Evolutionary conservation across 78 protist species (phyloP), one percentile per base, ranked within the genome.

Genomic region (Blattamonas nauphoetae): DNA sequence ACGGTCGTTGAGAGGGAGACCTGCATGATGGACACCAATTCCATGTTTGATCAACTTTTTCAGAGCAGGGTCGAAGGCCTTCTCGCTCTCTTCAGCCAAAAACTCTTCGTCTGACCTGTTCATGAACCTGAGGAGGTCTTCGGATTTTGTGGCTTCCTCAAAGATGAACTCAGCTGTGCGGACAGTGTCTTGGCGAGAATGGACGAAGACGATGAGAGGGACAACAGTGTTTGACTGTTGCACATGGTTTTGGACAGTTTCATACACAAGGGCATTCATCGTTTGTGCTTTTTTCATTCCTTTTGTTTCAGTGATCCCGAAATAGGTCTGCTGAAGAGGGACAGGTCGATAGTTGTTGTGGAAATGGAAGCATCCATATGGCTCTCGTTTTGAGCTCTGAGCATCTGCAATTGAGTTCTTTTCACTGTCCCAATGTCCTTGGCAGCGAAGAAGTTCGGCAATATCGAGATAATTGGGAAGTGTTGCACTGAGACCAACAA

Each of bases 391-490:
- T 55, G 11, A 11, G 71, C 21, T 55, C 38, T 55, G 38, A 29
- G 71, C 71, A 21, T 55, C 71, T 21, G 71, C 11, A 55, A 29
- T 21, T 55, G 71, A 55, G 21, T 55, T 55, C 38, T 55, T 21
- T 55, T 55, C 71, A 29, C 38, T 29, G 71, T 55, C 71, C 38
- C 21, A 11, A n/a, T 81, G 45, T 35, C 87, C 91, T 44, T 92
- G 85, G 43, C 95, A 98, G 42, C 98, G 95, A 42, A 98, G 89
- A 81, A 98, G 94, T 3, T 92, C 45, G 1, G 99, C 99, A 38
- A 98, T 99, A 86, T 98, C 99, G 85, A 93, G 93, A 91, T 94
- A 97, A 91, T 98, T 98, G 41, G 99, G 99, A 81, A 98, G 93
- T 29, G 99, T 98, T 0, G 99, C 99, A 0, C 93, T 85, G 38